Conservation (phyloP, 2,329 filamentous ascomycete genomes). For the Colletotrichum sp. region DNA sequence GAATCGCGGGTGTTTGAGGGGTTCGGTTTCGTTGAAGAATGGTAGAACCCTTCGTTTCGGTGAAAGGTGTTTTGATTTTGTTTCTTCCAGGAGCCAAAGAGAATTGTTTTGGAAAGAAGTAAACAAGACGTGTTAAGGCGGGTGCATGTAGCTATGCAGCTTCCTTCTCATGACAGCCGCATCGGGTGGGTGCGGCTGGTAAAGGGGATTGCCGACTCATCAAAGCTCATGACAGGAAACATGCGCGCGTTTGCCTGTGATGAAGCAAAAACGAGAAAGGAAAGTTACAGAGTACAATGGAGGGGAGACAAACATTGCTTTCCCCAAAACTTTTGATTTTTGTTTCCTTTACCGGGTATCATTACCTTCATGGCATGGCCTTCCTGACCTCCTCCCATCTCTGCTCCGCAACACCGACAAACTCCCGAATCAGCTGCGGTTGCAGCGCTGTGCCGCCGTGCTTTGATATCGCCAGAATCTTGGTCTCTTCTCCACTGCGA, state of each 20-base stretch:
- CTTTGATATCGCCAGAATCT: constrained; percentile 79
- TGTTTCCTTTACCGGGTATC: constrained; percentile 26
- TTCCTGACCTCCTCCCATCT: constrained; percentile 64
- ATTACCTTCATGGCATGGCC: constrained; percentile 40
- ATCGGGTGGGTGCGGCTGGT: not conserved
- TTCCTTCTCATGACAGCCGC: not conserved
- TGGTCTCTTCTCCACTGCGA: constrained; percentile 52
- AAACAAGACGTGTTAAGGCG: not conserved
- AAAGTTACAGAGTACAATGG: not conserved
- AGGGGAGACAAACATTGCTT: not conserved
- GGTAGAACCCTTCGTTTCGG: not conserved
- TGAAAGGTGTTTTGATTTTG: not conserved
- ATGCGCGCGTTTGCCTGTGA: not conserved
- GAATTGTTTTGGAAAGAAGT: not conserved
- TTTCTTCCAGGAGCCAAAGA: not conserved
- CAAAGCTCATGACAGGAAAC: not conserved
- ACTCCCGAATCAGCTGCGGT: constrained; percentile 62
- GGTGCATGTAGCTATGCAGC: not conserved
- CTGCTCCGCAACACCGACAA: constrained; percentile 63
- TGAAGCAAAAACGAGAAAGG: not conserved
- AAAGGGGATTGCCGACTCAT: not conserved
- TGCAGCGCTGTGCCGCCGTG: constrained; percentile 77
- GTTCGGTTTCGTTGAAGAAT: not conserved
- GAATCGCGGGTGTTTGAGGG: not conserved
- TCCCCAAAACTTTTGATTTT: not conserved